These are phyloP conservation scores for Poa pratensis DNA, from an alignment of 176 grass and related monocot species.

Conservation along the genomic window DNA sequence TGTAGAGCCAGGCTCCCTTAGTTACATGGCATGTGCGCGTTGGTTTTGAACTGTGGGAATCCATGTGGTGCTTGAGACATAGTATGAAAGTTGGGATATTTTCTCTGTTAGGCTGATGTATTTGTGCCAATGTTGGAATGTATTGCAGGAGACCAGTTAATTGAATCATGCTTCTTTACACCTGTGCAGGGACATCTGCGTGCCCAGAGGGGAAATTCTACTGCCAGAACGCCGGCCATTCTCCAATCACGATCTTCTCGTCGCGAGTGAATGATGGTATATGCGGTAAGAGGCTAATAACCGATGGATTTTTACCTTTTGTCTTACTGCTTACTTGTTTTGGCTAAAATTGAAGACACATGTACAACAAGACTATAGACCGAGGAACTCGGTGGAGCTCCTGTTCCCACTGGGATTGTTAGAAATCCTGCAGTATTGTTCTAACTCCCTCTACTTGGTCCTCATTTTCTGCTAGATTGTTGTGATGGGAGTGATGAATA, in stretches of 20 bases:
- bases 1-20: neutral
- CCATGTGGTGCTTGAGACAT: neutral
- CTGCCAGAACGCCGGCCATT: conserved; percentile 80
- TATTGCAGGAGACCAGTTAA: neutral
- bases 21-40: neutral
- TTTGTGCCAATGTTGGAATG: neutral
- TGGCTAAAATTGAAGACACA: neutral
- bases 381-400: neutral
- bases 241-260: conserved; percentile 75
- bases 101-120: neutral
- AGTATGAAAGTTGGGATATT: conserved; percentile 12
- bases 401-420: neutral
- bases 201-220: conserved; percentile 98
- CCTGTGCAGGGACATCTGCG: conserved; percentile 78
- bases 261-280: conserved; percentile 93
- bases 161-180: conserved; percentile 28
- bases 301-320: neutral
- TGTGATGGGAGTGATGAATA: conserved; percentile 99
- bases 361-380: neutral
- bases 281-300: conserved; percentile 67
- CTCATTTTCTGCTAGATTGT: conserved; percentile 63
- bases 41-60: conserved; percentile 31
- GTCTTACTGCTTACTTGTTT: conserved; percentile 19
- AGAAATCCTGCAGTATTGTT: neutral
- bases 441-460: neutral